Evolutionary conservation across 1,139 yeast genomes (phyloP), one percentile per base, ranked within the genome.

Genomic region (Yamadazyma dendronema): DNA sequence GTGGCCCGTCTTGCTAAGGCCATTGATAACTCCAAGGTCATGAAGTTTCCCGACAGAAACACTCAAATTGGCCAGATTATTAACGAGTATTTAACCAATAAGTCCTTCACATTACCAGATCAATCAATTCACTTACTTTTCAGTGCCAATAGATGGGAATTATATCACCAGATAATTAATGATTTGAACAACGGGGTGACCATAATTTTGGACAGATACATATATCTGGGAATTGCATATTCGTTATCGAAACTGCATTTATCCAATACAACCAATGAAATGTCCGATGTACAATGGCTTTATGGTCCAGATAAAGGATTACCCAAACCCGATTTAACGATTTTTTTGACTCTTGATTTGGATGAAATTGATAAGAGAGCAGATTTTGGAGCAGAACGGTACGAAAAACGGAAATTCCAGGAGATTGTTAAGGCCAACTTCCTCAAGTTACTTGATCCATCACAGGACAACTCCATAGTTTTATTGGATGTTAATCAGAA

Each of bases 71-170:
- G 99, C 2, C 54, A 72, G 41, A 64, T 90, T 48, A 89, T 94
- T 53, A 79, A 92, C 59, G 61, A 71, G 39, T 92, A 90, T 56
- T 68, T 94, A 29, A 73, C 79, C 3, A 74, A 81, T 48, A 54
- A 65, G 19, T 39, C 57, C 0, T 74, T 74, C 42, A 44, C 61
- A 10, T 58, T 88, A 27, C 76, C 80, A 22, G 94, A 85, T 52
- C 83, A 88, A 57, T 71, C 96, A 0, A 82, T 89, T 9, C 99
- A 94, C 60, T 67, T 94, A 29, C 65, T 94, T 28, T 94, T 94
- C 59, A 81, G 90, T 50, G 97, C 98, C 2, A 94, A 94, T 54
- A 63, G 99, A 46, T 94, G 98, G 98, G 98, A 92, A 60, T 56
- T 79, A 24, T 74, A 72, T 4, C 59, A 67, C 1, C 57, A 60